Percentiles rank a stretch among this genome's conserved stretches.
Conservation (phyloP, 2,329 filamentous ascomycete genomes). For the Rosellinia necatrix region DNA sequence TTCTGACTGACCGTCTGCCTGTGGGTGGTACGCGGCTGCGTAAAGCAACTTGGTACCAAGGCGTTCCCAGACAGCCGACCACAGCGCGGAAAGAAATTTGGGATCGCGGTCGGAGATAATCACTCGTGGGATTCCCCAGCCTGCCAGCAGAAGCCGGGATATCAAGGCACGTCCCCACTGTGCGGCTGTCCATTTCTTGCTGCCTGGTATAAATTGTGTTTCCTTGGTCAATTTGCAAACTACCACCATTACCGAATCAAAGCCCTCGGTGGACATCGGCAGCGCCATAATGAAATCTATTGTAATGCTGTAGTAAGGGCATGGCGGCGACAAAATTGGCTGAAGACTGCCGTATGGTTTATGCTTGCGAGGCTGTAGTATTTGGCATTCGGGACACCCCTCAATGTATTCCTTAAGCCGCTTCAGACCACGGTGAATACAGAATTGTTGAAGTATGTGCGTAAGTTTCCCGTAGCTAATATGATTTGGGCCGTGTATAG, state of each 20-base stretch:
- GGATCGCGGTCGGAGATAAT: neutral
- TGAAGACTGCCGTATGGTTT: neutral
- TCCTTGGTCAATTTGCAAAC: conserved; percentile 1
- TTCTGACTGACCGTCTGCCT: neutral
- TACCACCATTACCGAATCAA: neutral
- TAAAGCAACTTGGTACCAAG: neutral
- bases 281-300: neutral
- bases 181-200: neutral
- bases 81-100: neutral
- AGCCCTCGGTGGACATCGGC: neutral
- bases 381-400: neutral
- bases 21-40: neutral
- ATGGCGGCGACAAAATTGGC: neutral
- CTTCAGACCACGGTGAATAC: neutral
- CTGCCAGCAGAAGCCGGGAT: neutral
- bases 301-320: neutral
- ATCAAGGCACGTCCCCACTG: neutral
- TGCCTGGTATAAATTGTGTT: neutral
- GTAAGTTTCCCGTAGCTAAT: neutral
- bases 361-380: neutral
- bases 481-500: neutral
- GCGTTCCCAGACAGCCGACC: neutral
- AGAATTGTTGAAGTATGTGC: neutral
- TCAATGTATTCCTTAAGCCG: neutral
- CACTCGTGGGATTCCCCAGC: neutral